Evolutionary conservation across 2,329 filamentous ascomycete species (phyloP).

Genomic region (Calonectria montana): DNA sequence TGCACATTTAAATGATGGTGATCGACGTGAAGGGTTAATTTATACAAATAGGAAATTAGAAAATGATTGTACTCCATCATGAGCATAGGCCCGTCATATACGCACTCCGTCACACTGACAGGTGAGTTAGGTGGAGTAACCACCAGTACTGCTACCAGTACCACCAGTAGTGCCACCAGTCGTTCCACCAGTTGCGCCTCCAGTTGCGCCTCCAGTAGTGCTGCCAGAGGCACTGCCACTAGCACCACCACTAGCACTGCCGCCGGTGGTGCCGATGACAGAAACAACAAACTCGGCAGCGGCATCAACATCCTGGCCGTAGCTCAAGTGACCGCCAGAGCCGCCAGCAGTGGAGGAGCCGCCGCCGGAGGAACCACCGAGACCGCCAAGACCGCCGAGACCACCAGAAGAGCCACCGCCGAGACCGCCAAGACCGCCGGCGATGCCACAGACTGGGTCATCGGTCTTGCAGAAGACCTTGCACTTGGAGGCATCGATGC

Average conservation of each 20-base stretch:
- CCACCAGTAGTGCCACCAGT: not conserved
- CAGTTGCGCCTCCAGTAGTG: not conserved
- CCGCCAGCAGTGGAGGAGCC: not conserved
- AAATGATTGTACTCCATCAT: not conserved
- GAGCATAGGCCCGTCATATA: not conserved
- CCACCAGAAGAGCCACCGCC: not conserved
- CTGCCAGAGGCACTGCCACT: not conserved
- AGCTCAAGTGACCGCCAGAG: not conserved
- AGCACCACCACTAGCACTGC: not conserved
- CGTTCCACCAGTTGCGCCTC: not conserved
- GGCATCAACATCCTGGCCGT: not conserved
- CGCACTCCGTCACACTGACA: not conserved
- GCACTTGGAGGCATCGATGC: not conserved
- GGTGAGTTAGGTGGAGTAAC: not conserved
- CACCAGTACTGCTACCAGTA: not conserved
- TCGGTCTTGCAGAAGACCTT: slow-evolving; percentile 1
- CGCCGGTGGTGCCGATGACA: not conserved
- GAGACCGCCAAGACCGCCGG: not conserved
- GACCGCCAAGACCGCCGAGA: not conserved
- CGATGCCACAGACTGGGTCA: not conserved
- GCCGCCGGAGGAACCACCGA: not conserved
- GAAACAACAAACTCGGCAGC: not conserved
- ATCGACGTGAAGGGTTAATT: not conserved
- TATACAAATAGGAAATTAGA: not conserved
- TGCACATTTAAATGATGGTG: not conserved